Evolutionary conservation across 441 rosid genomes (phyloP).

Genomic region (Jatropha podagrica): DNA sequence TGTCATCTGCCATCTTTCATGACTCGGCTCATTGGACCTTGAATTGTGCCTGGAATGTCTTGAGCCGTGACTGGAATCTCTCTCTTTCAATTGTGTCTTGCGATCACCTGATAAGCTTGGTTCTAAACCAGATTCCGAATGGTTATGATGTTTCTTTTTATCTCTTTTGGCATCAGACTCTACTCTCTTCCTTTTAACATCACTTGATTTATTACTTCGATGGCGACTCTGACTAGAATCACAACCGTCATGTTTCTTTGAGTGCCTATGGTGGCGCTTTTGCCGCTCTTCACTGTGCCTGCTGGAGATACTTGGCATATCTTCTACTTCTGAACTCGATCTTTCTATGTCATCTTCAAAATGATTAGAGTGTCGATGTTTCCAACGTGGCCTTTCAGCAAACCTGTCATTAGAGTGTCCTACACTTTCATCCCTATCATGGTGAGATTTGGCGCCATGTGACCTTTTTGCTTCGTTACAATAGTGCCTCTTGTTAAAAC

Average conservation of each 20-base stretch:
- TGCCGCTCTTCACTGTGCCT: slow-evolving; percentile 31
- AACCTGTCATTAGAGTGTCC: slow-evolving; percentile 33
- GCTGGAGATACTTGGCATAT: slow-evolving; percentile 35
- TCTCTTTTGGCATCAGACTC: slow-evolving; percentile 24
- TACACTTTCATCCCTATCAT: slow-evolving; percentile 25
- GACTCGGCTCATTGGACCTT: slow-evolving; percentile 26
- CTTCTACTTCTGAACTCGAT: slow-evolving; percentile 42
- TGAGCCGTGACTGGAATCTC: slow-evolving; percentile 28
- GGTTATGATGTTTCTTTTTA: slow-evolving; percentile 27
- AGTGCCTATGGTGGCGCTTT: slow-evolving; percentile 23
- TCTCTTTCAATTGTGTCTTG: background rate
- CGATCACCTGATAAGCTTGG: slow-evolving; percentile 10
- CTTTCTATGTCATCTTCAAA: slow-evolving; percentile 28
- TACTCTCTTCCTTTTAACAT: slow-evolving; percentile 30
- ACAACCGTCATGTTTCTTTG: slow-evolving; percentile 26
- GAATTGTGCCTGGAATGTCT: slow-evolving; percentile 30
- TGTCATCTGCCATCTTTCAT: slow-evolving; percentile 48
- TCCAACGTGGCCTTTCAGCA: slow-evolving; percentile 19
- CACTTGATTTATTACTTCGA: slow-evolving; percentile 26
- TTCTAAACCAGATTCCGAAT: slow-evolving; percentile 15
- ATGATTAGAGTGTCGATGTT: slow-evolving; percentile 14
- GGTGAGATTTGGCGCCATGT: slow-evolving; percentile 10
- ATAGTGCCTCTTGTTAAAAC: slow-evolving; percentile 4
- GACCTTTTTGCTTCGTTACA: slow-evolving; percentile 30
- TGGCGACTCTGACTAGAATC: slow-evolving; percentile 35